phyloP scores from a whole-genome alignment of 352 stramenopile species.

The Phytopythium cucurbitacearum region DNA sequence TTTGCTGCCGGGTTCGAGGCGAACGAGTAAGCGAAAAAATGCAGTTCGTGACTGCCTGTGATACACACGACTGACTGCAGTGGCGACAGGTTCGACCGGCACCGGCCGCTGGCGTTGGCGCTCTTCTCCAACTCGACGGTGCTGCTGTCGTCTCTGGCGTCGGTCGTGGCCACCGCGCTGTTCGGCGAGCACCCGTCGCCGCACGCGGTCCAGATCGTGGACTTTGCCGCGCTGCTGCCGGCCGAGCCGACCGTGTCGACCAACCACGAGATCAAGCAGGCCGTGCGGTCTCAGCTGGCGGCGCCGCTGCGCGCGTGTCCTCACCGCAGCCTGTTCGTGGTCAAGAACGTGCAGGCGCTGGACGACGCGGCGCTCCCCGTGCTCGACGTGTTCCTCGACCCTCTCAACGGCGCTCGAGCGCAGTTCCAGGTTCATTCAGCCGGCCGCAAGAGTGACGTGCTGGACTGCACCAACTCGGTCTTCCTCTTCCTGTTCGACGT shows the following conservation, averaged over 20 bases:
- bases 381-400: slow-evolving; percentile 66
- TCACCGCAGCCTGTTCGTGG: slow-evolving; percentile 43
- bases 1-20: slow-evolving; percentile 38
- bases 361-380: slow-evolving; percentile 43
- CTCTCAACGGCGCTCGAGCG: slow-evolving; percentile 58
- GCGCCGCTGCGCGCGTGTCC: slow-evolving; percentile 33
- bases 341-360: slow-evolving; percentile 44
- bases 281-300: slow-evolving; percentile 31
- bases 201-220: slow-evolving; percentile 19
- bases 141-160: slow-evolving; percentile 23
- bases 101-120: slow-evolving; percentile 44
- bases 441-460: slow-evolving; percentile 17
- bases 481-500: slow-evolving; percentile 63
- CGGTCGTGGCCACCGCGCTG: slow-evolving; percentile 28
- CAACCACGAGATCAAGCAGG: slow-evolving; percentile 47
- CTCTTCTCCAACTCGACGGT: slow-evolving; percentile 45
- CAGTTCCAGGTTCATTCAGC: slow-evolving; percentile 44
- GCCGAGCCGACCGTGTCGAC: slow-evolving; percentile 8
- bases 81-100: slow-evolving; percentile 28
- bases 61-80: not conserved
- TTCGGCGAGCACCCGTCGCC: slow-evolving; percentile 17
- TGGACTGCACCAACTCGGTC: slow-evolving; percentile 48
- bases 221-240: slow-evolving; percentile 24
- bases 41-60: not conserved
- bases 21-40: slow-evolving; percentile 32